Evolutionary conservation across 805 yeast genomes (phyloP).

Genomic region (Pichia ethanolica): DNA sequence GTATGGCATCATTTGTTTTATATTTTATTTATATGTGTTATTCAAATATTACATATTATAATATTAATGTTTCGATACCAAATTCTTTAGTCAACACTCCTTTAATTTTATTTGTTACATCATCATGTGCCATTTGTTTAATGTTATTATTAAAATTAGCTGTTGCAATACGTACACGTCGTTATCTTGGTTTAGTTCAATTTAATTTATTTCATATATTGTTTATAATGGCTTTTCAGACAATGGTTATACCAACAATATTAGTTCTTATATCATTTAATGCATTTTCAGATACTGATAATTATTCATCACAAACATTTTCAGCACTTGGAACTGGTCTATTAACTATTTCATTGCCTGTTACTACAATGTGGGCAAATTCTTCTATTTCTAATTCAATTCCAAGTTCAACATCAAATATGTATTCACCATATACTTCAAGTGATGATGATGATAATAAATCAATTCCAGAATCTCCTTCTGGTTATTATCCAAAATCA

Average conservation of each 20-base stretch:
- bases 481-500: conserved; percentile 2
- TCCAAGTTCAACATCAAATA: conserved; percentile 32
- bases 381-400: conserved; percentile 45
- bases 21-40: conserved; percentile 47
- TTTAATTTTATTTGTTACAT: conserved; percentile 56
- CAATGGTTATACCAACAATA: conserved; percentile 71
- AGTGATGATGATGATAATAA: conserved; percentile 8
- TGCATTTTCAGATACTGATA: conserved; percentile 9
- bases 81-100: conserved; percentile 44
- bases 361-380: conserved; percentile 86
- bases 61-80: conserved; percentile 16
- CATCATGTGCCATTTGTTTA: conserved; percentile 56
- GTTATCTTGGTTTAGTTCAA: conserved; percentile 71
- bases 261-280: conserved; percentile 48
- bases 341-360: conserved; percentile 67
- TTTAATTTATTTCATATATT: conserved; percentile 78
- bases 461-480: conserved; percentile 4
- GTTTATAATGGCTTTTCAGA: conserved; percentile 73
- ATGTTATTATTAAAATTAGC: conserved; percentile 58
- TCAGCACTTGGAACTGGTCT: conserved; percentile 51
- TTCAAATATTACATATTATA: conserved; percentile 30
- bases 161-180: conserved; percentile 63
- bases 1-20: conserved; percentile 48
- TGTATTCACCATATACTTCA: conserved; percentile 15
- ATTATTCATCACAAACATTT: conserved; percentile 30